These are phyloP conservation scores for Podospora anserina DNA, from an alignment of 495 filamentous ascomycete species.

Conservation along the genomic window DNA sequence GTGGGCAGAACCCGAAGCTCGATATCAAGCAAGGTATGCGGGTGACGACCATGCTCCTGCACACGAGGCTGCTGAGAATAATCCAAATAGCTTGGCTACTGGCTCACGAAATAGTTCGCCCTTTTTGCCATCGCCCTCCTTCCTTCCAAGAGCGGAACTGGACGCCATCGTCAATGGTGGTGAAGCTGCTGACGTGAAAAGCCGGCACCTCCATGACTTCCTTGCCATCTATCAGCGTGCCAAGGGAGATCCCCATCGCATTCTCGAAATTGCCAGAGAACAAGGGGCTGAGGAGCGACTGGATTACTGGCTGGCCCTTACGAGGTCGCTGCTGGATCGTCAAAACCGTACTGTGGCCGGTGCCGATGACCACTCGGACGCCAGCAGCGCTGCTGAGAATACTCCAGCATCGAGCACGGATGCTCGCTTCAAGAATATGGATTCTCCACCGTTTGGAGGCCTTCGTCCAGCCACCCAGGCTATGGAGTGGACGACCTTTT, in stretches of 20 bases:
- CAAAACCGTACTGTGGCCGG: not conserved
- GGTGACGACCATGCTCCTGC: not conserved
- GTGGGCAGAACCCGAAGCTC: not conserved
- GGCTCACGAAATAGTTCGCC: not conserved
- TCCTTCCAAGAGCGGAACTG: not conserved
- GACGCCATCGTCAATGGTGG: not conserved
- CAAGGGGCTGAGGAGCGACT: constrained; percentile 58
- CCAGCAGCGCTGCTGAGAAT: not conserved
- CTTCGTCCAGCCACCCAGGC: not conserved
- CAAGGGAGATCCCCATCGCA: constrained; percentile 56
- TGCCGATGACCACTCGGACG: constrained; percentile 9
- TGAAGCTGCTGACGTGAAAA: not conserved
- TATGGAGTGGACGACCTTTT: not conserved
- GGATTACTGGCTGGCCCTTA: constrained; percentile 46
- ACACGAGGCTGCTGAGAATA: not conserved
- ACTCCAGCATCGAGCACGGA: not conserved
- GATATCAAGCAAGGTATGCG: not conserved
- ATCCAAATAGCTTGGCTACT: not conserved
- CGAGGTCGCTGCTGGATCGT: constrained; percentile 30
- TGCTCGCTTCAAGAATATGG: not conserved
- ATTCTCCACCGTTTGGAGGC: not conserved
- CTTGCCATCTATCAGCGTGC: constrained; percentile 52
- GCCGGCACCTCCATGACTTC: constrained; percentile 3
- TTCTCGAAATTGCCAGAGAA: constrained; percentile 59
- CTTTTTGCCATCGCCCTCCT: too few species aligned